A percentile compares a stretch with the other conserved stretches of the same genome.
phyloP scores from a whole-genome alignment of 1,284 basidiomycete species.

The Pseudozyma flocculosa region DNA sequence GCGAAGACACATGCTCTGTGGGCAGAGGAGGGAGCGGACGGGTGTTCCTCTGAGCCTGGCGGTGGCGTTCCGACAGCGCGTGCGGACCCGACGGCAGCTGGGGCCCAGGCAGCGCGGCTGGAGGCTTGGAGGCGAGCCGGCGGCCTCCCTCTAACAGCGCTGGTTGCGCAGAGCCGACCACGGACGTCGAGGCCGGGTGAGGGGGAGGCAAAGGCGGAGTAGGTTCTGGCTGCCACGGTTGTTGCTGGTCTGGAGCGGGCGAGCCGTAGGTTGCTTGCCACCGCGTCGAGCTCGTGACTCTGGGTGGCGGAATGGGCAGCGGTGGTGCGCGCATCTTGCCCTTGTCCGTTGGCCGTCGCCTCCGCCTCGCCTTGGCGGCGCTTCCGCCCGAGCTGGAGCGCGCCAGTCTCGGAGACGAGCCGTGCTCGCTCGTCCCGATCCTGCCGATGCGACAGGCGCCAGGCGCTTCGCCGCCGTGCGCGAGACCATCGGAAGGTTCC shows the following conservation, averaged over 20 bases:
- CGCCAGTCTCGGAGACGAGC: background rate
- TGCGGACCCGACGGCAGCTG: no score
- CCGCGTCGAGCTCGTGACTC: conserved; percentile 23
- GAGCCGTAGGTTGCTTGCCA: conserved; percentile 29
- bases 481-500: background rate
- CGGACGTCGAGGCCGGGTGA: no score
- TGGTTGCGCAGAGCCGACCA: no score
- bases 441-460: background rate
- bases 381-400: background rate
- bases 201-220: no score
- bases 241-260: conserved; percentile 1
- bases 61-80: no score
- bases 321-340: background rate
- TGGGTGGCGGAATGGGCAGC: conserved; percentile 18
- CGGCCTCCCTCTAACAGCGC: no score
- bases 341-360: background rate
- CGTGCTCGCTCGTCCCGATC: background rate
- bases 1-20: no score
- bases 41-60: no score
- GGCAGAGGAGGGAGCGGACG: no score
- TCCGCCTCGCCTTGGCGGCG: background rate
- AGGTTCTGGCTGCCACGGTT: conserved; percentile 4
- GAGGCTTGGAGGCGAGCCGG: no score
- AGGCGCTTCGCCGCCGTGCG: no score
- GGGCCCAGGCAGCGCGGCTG: no score